Base-by-base conservation (phyloP, 2,329 filamentous ascomycete species). In the Fusarium citri region DNA sequence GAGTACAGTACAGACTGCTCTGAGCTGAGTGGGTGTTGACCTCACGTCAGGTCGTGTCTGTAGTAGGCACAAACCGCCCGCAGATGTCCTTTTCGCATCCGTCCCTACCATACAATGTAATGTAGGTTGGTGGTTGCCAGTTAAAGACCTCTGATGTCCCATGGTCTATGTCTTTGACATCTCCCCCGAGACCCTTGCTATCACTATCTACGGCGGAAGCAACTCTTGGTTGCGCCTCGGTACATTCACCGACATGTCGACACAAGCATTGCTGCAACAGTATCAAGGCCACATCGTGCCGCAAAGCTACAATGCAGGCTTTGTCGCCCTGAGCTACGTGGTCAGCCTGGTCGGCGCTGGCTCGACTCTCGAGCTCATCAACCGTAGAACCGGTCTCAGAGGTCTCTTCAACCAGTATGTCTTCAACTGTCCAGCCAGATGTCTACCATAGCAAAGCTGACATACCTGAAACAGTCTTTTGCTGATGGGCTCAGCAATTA, bases 281-380 rank as follows among this genome's bases (percentile, higher is more conserved):
- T 86, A 85, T 65, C 69, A 83, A 65, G 83, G 81, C 23, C 76
- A 82, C 43, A 75, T 86, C 20, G 83, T 87, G 25, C 83, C 84
- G 25, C 80, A 82, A 47, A 80, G 80, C 53, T 89, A 86, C 78
- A 83, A 84, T 66, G 80, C 85, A 6, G 88, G 88, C 41, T 91
- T 92, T 72, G 86, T 95, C 15, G 85, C 90, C 25, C 84, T 93
- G 70, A 96, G 93, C 76, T 88, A 92, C 67, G 83, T 92, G 70
- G 92, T 94, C 73, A 95, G 93, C 74, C 83, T 93, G 34, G 86
- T 94, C 69, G 94, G 94, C 66, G 91, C 92, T 50, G 86, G 89
- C 53, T 93, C 93, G 6, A 94, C 94, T 0, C 84, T 97, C 31
- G 94, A 97, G 78, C 82, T 97, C 62, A 88, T 97, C 54, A 92